Conservation (phyloP, 2,329 filamentous ascomycete genomes). For the Claviceps maximensis region DNA sequence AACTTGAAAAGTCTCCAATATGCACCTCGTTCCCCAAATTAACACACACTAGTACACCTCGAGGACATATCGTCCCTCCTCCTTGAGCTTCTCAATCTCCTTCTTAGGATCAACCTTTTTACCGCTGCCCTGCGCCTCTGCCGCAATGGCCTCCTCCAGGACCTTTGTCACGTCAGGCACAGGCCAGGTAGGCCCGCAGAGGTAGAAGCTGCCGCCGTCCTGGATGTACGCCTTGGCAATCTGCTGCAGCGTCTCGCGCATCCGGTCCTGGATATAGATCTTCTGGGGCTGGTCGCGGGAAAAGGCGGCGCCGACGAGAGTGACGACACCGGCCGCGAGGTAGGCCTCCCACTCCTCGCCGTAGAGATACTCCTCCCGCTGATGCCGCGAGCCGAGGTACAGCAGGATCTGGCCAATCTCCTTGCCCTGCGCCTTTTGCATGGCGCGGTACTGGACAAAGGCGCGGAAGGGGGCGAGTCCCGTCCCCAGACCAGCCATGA, state of each 20-base stretch:
- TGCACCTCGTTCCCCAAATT: too few species aligned
- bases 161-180: conserved; percentile 94
- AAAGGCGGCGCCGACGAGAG: conserved; percentile 84
- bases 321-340: conserved; percentile 88
- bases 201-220: conserved; percentile 86
- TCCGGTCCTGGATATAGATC: conserved; percentile 98
- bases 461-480: conserved; percentile 98
- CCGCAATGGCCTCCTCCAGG: conserved; percentile 77
- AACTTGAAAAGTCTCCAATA: too few species aligned
- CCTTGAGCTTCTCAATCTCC: conserved; percentile 97
- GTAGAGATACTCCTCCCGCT: conserved; percentile 97
- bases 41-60: conserved; percentile 84
- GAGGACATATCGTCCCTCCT: conserved; percentile 83
- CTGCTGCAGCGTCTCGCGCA: conserved; percentile 73
- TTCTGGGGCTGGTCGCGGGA: conserved; percentile 94
- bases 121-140: conserved; percentile 53
- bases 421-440: conserved; percentile 95
- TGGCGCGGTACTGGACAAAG: conserved; percentile 94
- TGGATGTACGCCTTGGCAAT: conserved; percentile 78
- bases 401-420: conserved; percentile 85
- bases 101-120: conserved; percentile 77
- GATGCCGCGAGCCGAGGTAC: conserved; percentile 94
- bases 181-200: conserved; percentile 96
- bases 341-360: conserved; percentile 99
- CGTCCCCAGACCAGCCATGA: conserved; percentile 98